Base-by-base conservation (phyloP, 495 filamentous ascomycete genomes). In the Thermothielavioides terrestris region DNA sequence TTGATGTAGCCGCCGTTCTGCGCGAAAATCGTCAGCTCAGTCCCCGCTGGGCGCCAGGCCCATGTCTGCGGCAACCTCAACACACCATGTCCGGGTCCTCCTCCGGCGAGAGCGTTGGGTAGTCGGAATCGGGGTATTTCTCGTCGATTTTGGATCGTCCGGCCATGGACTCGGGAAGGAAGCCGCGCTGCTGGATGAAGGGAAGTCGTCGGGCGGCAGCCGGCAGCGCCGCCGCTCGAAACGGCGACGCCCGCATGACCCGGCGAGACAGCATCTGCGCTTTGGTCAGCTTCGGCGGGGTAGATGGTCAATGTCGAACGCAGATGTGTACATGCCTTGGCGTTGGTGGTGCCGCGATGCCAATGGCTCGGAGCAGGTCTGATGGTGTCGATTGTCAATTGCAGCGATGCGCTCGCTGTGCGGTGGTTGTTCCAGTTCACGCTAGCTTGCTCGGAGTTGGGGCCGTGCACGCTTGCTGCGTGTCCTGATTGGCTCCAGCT, bases 1-100 rank as follows among this genome's bases (percentile, higher is more conserved):
- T 95, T 94, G 63, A 87, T 73, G 69, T 95, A 99, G 69, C 84
- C 84, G 63, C 88, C 88, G 64, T 95, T 97, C 89, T 95, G 64
- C 55, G 53, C 46, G 46, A 45, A 38, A 62, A 51, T 21, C n/a
- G n/a, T n/a, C n/a, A n/a, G n/a, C 57, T 63, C 54, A 65, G 61
- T 49, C 8, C 28, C 28, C 37, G 20, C 10, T 9, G 14, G 21
- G 15, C 1, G n/a, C 30, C 55, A 67, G 46, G 70, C 39, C 41
- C 12, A n/a, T 14, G 28, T n/a, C 36, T 22, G 36, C 26, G 7
- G 18, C n/a, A n/a, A n/a, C n/a, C 17, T 10, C 4, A 43, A 53
- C 57, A 21, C 41, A 90, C 88, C 87, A 88, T 83, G 30, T 76
- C 69, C 40, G 88, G 88, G 61, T 94, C 89, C 46, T 88, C 80